Base-by-base conservation (phyloP, 257 asterid genomes). In the Solanum lignicaule region DNA sequence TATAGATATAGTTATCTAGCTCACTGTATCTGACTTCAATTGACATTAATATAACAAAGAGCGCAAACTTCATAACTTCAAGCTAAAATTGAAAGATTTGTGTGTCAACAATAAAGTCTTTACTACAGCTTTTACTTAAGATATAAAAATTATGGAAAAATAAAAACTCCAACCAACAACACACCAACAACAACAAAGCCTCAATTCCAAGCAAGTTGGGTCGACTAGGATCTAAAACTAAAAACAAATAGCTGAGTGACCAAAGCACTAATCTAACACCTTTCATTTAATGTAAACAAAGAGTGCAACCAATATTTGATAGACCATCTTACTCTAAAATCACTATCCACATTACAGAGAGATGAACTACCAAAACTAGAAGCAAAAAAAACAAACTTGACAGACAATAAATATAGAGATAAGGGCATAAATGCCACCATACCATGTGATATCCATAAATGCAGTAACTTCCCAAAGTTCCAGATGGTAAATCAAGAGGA, bases 361-460 rank as follows among this genome's bases (percentile, higher is more conserved):
- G 69, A 82, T 82, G 69, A 82, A 20, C 12, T 20, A 48, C 66
- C 39, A 41, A 41, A 85, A 13, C 9, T 68, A 71, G 62, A 85
- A 68, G 87, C 9, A 66, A 85, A 23, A 23, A 48, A 11, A 20
- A 86, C 7, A 21, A 10, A 86, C 31, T 46, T 29, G 68, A 18
- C 69, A 48, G 69, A 31, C 85, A 5, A 48, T 48, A 9, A 46
- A 82, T 9, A 82, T 48, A 82, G 85, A 46, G 41, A 48, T 48
- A 29, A 27, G 43, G 85, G 43, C 43, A 82, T 46, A 86, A 72
- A 60, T 75, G 87, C 68, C 36, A 65, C 74, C 93, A 66, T 95
- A 97, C 99, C 99, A 97, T 97, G 95, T 97, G 99, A 93, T 97
- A 97, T 89, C 94, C 99, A 76, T 97, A 97, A 84, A 97, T 97